Percentiles rank a stretch among this genome's conserved stretches.
Conservation (phyloP, 805 yeast genomes). For the Monosporozyma unispora region DNA sequence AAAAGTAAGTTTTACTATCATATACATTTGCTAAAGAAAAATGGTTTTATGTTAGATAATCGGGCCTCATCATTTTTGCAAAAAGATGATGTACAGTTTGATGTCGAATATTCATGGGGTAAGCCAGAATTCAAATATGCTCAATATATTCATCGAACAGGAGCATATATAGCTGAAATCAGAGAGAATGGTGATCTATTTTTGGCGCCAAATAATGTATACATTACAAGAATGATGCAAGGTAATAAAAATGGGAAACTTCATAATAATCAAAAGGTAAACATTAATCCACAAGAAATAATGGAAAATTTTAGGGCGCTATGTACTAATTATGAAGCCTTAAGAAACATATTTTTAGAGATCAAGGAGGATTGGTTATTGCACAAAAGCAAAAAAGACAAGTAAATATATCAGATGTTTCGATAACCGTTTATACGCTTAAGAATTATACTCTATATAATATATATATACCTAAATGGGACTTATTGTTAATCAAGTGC, state of each 20-base stretch:
- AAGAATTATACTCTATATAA: not conserved
- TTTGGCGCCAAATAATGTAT: constrained; percentile 80
- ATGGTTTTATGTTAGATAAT: constrained; percentile 76
- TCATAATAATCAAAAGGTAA: constrained; percentile 26
- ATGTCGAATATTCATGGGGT: constrained; percentile 87
- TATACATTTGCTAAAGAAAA: constrained; percentile 53
- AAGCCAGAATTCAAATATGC: constrained; percentile 69
- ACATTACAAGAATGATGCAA: constrained; percentile 63
- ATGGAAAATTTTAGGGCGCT: constrained; percentile 59
- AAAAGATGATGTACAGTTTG: constrained; percentile 41
- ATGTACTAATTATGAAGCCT: constrained; percentile 43
- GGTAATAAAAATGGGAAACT: constrained; percentile 27
- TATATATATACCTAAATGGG: not conserved
- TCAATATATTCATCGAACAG: constrained; percentile 84
- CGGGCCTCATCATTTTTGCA: constrained; percentile 60
- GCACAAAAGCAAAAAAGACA: not conserved
- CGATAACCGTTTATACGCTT: not conserved
- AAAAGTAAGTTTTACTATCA: constrained; percentile 68
- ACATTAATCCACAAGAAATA: constrained; percentile 61
- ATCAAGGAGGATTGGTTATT: constrained; percentile 42
- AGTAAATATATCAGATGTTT: too few relatives aligned
- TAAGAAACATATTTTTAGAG: constrained; percentile 47
- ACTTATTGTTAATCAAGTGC: too few relatives aligned
- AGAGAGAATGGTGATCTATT: constrained; percentile 69
- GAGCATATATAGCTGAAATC: constrained; percentile 82